Conservation (phyloP, 2,329 filamentous ascomycete species). For the Akanthomyces lecanii region DNA sequence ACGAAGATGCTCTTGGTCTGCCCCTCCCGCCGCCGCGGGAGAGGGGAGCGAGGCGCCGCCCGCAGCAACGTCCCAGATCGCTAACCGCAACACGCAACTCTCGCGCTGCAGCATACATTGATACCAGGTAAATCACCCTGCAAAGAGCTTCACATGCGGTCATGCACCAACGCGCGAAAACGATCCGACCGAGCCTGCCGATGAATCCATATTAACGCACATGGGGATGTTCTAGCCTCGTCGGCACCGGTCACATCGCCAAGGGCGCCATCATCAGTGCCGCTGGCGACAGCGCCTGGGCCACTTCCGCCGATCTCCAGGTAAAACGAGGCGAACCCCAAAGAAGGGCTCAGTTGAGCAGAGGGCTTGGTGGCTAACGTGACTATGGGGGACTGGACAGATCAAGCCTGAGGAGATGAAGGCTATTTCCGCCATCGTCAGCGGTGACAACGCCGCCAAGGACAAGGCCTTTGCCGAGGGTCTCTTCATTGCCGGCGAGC, state of each 20-base stretch:
- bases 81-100: constrained; percentile 20
- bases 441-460: constrained; percentile 41
- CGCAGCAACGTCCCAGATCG: constrained; percentile 20
- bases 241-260: constrained; percentile 74
- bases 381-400: constrained; percentile 21
- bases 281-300: constrained; percentile 79
- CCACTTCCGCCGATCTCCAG: constrained; percentile 63
- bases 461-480: constrained; percentile 69
- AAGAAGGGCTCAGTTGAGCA: neutral
- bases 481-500: constrained; percentile 69
- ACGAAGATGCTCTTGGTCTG: constrained; percentile 15
- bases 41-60: constrained; percentile 24
- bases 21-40: constrained; percentile 12
- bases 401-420: constrained; percentile 54
- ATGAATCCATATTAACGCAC: constrained; percentile 20
- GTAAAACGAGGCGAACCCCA: constrained; percentile 46
- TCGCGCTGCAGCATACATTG: constrained; percentile 44
- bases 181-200: neutral
- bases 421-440: constrained; percentile 50
- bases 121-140: constrained; percentile 41
- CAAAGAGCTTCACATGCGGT: neutral
- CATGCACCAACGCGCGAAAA: neutral
- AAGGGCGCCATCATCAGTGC: constrained; percentile 79
- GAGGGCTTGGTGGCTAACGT: neutral
- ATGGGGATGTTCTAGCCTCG: constrained; percentile 54